phyloP scores from a whole-genome alignment of 1,139 yeast species.

The Magnusiomyces suaveolens region DNA sequence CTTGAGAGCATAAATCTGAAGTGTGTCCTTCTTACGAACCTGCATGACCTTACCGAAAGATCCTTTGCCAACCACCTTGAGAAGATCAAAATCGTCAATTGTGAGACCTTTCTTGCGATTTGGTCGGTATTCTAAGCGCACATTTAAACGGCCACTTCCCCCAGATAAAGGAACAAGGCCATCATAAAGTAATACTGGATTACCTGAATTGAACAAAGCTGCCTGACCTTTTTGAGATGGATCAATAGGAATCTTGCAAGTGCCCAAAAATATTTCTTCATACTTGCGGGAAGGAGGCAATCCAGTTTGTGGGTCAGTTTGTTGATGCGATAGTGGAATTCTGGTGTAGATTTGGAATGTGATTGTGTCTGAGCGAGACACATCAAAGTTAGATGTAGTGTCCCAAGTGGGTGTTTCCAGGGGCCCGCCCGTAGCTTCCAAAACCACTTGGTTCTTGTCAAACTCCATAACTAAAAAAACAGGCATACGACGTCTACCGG shows the following conservation, averaged over 20 bases:
- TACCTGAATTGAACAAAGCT: constrained; percentile 5
- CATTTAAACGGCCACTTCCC: constrained; percentile 38
- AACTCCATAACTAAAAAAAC: constrained; percentile 37
- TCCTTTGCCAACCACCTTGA: constrained; percentile 95
- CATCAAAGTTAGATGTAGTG: constrained; percentile 85
- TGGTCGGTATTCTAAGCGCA: constrained; percentile 70
- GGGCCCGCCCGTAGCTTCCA: constrained; percentile 71
- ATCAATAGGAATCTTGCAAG: constrained; percentile 24
- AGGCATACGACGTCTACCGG: constrained; percentile 24
- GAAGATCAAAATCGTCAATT: constrained; percentile 83
- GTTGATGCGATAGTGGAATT: constrained; percentile 39
- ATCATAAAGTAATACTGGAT: constrained; percentile 1
- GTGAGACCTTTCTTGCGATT: constrained; percentile 54
- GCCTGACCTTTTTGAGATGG: constrained; percentile 9
- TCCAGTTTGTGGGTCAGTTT: background rate
- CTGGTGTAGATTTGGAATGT: constrained; percentile 68
- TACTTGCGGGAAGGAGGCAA: constrained; percentile 5
- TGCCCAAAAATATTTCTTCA: constrained; percentile 34
- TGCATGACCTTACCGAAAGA: constrained; percentile 99
- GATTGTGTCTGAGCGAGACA: constrained; percentile 52
- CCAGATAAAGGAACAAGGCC: constrained; percentile 23
- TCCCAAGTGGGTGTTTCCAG: constrained; percentile 63
- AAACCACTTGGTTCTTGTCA: constrained; percentile 61
- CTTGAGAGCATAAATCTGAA: constrained; percentile 86
- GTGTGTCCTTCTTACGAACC: constrained; percentile 89